Evolutionary conservation across 305 asterid species (phyloP), one percentile per base, ranked within the genome.

Genomic region (Plantago coronopus): DNA sequence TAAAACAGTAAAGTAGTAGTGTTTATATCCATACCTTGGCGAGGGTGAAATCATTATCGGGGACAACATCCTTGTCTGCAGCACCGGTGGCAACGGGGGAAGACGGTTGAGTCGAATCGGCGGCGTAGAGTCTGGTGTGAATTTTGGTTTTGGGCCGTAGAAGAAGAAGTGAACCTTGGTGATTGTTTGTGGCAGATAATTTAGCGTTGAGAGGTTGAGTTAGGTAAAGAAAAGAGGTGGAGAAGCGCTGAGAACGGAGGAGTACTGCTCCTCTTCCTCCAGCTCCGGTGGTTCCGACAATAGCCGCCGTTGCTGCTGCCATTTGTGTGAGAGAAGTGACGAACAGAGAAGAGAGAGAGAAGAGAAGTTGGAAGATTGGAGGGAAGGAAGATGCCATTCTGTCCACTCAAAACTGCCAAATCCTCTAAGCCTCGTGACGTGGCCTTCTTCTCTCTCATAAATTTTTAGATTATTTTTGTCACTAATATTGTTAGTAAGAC

Each of bases 31-130:
- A n/a, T n/a, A 88, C 97, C 86, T 91, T 89, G 53, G 95, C 86
- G 7, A 91, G 81, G 27, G 95, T 55, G 71, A 91, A 88, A 72
- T 83, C 95, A 22, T 68, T 79, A 63, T 91, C 95, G 5, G 94
- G 56, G 31, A 91, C 83, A 15, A 49, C 56, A 18, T 79, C 7
- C 64, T 86, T 86, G 53, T 74, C 87, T 16, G 83, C 45, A 19
- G 76, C 17, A 40, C 48, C 25, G 46, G 81, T 31, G 57, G 72
- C 17, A 51, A 76, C 54, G n/a, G 81, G 59, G 8, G 74, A 7
- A 10, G 81, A 61, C 38, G 89, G 48, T 78, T 73, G 95, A 74
- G 95, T 84, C 2, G 98, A 83, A 54, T 88, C 95, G 59, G 87
- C 97, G 17, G 95, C 97, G 68, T 61, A 60, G 56, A 75, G 63